Base-by-base conservation (phyloP, 2,329 filamentous ascomycete species). In the Ceratocystis cacaofunesta region DNA sequence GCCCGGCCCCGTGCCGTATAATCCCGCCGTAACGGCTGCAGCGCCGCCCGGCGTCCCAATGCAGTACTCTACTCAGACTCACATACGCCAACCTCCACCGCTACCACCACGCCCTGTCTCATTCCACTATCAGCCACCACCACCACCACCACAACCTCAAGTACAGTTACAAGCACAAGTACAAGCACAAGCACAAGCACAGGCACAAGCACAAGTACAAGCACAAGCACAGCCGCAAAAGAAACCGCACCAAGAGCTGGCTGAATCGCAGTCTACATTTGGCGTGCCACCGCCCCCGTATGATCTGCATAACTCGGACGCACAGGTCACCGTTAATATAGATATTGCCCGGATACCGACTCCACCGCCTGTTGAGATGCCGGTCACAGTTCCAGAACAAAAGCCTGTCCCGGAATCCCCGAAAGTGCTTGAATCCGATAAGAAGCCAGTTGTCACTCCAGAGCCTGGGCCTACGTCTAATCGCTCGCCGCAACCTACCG, bases 1-100 rank as follows among this genome's bases (percentile, higher is more conserved):
- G 15, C 52, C 43, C n/a, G 41, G 52, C 32, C 36, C 19, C 30
- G 52, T 43, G 2, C 10, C 44, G 12, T 66, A 66, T 43, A 63
- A 66, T 52, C 52, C 65, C 2, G 61, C 61, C 3, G 41, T 63
- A 17, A 61, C 61, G 8, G 44, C 52, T n/a, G 57, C 41, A 17
- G 52, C 58, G 1, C 65, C 65, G 10, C 25, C 61, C 25, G 65
- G 50, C 43, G 4, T 66, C 8, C 61, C 58, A 30, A 63, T 66
- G 36, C 61, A 62, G 12, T 36, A 60, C 32, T 28, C 36, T 10
- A 2, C 12, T 8, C 61, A 62, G 61, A 12, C 44, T 25, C 61
- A 46, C 19, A n/a, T 57, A 30, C 52, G 5, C 52, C 52, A 57
- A 12, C 52, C 61, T 2, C 61, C 61, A 12, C 61, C 61, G 12